Evolutionary conservation across 179 eudicot species (phyloP), one percentile per base, ranked within the genome.

Genomic region (Silene vulgaris): DNA sequence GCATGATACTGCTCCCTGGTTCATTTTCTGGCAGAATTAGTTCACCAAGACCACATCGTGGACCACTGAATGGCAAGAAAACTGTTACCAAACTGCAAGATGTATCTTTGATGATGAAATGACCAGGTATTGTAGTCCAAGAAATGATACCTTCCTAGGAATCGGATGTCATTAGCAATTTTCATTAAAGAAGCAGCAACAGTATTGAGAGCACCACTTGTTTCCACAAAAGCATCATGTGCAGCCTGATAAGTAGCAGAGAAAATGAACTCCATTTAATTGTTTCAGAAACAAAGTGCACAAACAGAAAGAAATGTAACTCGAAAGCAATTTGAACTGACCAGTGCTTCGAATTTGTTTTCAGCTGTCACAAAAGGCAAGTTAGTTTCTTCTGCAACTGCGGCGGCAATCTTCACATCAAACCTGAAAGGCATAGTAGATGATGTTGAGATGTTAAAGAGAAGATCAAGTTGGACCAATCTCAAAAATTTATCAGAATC

Each of bases 1-100:
- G 99, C 99, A 96, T 96, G 76, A 96, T 96, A 82, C 99, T 93
- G 97, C 97, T 93, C 72, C 99, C 97, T 45, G 97, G 99, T 85
- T 96, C 99, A 89, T 96, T 96, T 85, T 96, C 99, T 62, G 97
- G 99, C 84, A 96, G 97, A 79, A 88, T 88, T 72, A 96, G 88
- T 83, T 96, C 99, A 37, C 99, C 97, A 69, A 96, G 93, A 76
- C 99, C 99, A 78, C 99, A 93, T 1, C 97, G 92, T 48, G 99
- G 97, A 68, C 99, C 97, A 87, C 99, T 96, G 86, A 69, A 79
- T 16, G 74, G 74, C 48, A 70, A 72, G 64, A 69, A 65, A 12
- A 59, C 63, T 59, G 65, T 81, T 3, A 84, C 20, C 35, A 65
- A 79, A 71, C 71, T 48, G 48, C 48, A 60, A 59, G 4, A 13